phyloP scores from a whole-genome alignment of 805 yeast genomes.

The Metschnikowia vanudenii region DNA sequence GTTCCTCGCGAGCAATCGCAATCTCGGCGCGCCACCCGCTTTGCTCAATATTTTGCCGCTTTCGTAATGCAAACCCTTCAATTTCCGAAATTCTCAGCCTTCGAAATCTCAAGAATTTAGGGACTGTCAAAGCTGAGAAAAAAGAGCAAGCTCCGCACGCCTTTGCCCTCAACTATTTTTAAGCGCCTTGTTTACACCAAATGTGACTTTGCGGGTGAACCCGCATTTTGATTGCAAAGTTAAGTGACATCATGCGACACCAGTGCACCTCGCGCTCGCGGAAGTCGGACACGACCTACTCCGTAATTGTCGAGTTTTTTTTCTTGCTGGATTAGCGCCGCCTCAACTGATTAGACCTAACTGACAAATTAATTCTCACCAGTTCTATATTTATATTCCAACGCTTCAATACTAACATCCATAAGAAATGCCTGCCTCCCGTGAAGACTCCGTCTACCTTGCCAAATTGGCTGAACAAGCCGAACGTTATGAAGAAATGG shows the following conservation, averaged over 20 bases:
- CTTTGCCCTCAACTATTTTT: background rate
- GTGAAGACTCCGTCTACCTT: constrained; percentile 97
- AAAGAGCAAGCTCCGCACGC: no score
- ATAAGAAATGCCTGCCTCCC: constrained; percentile 65
- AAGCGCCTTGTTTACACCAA: background rate
- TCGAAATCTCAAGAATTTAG: background rate
- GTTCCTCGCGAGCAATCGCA: constrained; percentile 11
- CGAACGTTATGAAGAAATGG: constrained; percentile 99
- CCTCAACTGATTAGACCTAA: background rate
- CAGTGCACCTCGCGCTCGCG: constrained; percentile 23
- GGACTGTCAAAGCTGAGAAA: no score
- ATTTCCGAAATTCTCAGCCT: background rate
- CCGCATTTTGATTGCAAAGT: constrained; percentile 10
- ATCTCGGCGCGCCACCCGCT: constrained; percentile 6
- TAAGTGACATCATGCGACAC: constrained; percentile 12
- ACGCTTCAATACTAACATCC: constrained; percentile 16
- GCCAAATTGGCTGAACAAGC: constrained; percentile 99
- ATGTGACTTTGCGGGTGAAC: constrained; percentile 6
- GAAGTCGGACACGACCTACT: constrained; percentile 22
- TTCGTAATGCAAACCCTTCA: background rate
- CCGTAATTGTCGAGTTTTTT: constrained; percentile 20
- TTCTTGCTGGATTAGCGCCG: constrained; percentile 10
- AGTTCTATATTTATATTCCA: background rate
- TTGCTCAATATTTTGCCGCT: background rate
- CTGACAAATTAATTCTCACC: background rate